These are phyloP conservation scores for Ophiostoma himal-ulmi DNA, from an alignment of 2,329 filamentous ascomycete genomes.

Conservation along the genomic window DNA sequence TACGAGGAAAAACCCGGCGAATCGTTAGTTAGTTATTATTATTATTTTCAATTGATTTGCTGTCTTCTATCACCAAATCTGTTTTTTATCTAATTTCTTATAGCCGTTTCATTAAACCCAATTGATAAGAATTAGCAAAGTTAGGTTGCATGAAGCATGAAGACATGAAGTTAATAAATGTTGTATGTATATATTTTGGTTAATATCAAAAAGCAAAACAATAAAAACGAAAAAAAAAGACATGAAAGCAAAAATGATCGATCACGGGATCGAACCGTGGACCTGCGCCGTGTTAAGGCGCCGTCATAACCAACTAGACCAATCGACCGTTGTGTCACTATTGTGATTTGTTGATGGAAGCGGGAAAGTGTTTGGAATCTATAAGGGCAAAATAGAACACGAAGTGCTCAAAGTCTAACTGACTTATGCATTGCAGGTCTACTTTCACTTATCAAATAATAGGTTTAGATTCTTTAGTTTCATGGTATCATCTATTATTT, in stretches of 20 bases:
- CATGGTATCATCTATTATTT: conserved; percentile 1
- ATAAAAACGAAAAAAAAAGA: not conserved
- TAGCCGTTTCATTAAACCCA: not conserved
- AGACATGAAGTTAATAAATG: not conserved
- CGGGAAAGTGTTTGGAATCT: not conserved
- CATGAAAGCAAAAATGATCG: not conserved
- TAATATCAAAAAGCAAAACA: not conserved
- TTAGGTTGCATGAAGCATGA: too few relatives aligned
- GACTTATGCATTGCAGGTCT: not conserved
- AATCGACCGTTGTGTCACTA: not conserved
- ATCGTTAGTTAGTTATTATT: not conserved
- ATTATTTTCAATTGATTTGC: not conserved
- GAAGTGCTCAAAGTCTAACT: not conserved
- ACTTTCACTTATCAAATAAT: too few relatives aligned
- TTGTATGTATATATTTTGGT: not conserved
- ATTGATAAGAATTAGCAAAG: too few relatives aligned
- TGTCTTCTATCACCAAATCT: too few relatives aligned
- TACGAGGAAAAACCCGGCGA: not conserved
- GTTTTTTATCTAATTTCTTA: not conserved
- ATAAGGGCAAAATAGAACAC: not conserved
- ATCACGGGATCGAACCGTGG: conserved; percentile 13
- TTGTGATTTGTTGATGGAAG: not conserved
- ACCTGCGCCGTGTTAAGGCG: conserved; percentile 12
- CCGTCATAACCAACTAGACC: conserved; percentile 14
- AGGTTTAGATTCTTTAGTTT: not conserved